These are phyloP conservation scores for Colletotrichum sidae DNA, from an alignment of 2,329 filamentous ascomycete genomes.

Conservation along the genomic window DNA sequence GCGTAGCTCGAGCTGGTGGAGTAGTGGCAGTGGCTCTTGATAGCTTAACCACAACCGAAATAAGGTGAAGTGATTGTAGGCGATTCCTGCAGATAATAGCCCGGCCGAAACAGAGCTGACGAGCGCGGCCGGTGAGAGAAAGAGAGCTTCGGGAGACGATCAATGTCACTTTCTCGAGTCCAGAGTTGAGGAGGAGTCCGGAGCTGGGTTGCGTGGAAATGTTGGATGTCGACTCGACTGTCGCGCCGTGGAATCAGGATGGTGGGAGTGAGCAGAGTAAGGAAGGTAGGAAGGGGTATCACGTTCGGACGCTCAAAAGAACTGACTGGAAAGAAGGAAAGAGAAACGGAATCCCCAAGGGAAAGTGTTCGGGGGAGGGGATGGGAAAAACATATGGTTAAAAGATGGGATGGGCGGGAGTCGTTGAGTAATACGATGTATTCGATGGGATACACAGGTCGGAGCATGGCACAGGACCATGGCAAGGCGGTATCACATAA, in stretches of 20 bases:
- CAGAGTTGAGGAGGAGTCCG: no score
- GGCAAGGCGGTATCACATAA: constrained; percentile 35
- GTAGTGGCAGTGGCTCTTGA: constrained; percentile 11
- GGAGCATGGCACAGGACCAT: not conserved
- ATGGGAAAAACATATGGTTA: constrained; percentile 1
- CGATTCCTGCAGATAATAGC: not conserved
- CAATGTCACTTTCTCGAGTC: not conserved
- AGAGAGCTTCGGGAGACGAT: not conserved
- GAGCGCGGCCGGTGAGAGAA: not conserved
- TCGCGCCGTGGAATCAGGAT: no score
- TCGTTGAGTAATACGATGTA: constrained; percentile 8
- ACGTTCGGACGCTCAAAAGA: constrained; percentile 21
- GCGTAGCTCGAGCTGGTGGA: constrained; percentile 22
- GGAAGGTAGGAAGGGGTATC: constrained; percentile 10
- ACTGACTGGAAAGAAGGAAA: constrained; percentile 9
- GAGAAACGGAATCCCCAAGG: not conserved
- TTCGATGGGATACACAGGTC: constrained; percentile 9
- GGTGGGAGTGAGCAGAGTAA: not conserved
- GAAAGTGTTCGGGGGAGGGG: not conserved
- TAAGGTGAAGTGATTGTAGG: not conserved
- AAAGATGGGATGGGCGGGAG: constrained; percentile 31
- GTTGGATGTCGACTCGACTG: no score
- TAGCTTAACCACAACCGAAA: constrained; percentile 5
- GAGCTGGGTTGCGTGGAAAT: no score
- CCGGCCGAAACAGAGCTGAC: constrained; percentile 6